Conservation (phyloP, 2,329 filamentous ascomycete genomes). For the Myriosclerotinia scirpicola region DNA sequence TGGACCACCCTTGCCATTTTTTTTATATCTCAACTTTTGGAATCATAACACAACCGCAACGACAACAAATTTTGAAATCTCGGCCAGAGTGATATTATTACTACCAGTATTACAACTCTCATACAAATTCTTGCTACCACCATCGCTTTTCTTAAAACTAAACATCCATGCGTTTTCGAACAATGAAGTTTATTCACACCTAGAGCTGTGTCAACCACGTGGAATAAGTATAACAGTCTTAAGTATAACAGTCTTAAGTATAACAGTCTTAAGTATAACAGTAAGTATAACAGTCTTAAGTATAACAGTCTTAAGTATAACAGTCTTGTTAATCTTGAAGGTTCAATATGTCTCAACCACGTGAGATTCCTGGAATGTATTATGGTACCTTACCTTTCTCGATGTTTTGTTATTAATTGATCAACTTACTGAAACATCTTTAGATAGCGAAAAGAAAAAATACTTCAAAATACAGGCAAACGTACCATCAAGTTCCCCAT, state of each 20-base stretch:
- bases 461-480: slow-evolving; percentile 66
- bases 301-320: too few relatives aligned
- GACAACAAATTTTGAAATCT: neutral
- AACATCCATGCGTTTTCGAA: neutral
- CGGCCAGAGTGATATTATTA: neutral
- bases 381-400: slow-evolving; percentile 46
- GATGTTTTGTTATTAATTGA: neutral
- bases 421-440: neutral
- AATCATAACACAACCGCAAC: neutral
- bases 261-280: too few relatives aligned
- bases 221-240: too few relatives aligned
- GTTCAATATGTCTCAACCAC: slow-evolving; percentile 3
- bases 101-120: neutral
- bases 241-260: too few relatives aligned
- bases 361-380: slow-evolving; percentile 54
- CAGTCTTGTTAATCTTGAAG: neutral
- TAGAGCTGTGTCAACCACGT: neutral
- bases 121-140: neutral
- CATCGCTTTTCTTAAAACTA: neutral
- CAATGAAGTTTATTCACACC: neutral
- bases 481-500: slow-evolving; percentile 50
- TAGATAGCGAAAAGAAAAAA: slow-evolving; percentile 58
- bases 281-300: too few relatives aligned
- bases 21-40: neutral
- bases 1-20: neutral